A percentile compares a stretch with the other conserved stretches of the same genome.
Evolutionary conservation across 495 filamentous ascomycete species (phyloP).

Genomic region (Podospora anserina): DNA sequence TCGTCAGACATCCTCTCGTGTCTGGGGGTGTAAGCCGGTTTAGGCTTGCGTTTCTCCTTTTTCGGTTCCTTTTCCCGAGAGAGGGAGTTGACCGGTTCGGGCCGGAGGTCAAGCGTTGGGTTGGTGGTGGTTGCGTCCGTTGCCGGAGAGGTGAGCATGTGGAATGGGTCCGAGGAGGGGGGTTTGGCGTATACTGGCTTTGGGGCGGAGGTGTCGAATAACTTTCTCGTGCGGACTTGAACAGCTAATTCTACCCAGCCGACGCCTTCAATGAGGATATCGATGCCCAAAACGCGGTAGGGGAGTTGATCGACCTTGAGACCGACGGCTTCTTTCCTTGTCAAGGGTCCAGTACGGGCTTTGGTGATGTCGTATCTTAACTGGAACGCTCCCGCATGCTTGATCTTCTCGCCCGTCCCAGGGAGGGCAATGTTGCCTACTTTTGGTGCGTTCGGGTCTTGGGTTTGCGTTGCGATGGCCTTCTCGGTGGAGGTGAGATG

Average conservation of each 20-base stretch:
- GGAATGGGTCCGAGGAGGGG: background rate
- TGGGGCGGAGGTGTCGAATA: slow-evolving; percentile 17
- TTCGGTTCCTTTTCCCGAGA: background rate
- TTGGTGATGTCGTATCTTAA: slow-evolving; percentile 80
- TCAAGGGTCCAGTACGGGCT: slow-evolving; percentile 61
- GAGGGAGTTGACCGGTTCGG: slow-evolving; percentile 17
- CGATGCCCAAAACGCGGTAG: slow-evolving; percentile 71
- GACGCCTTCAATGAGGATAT: slow-evolving; percentile 84
- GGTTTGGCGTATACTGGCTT: background rate
- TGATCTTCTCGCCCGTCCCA: slow-evolving; percentile 52
- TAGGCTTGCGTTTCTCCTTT: background rate
- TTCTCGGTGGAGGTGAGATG: slow-evolving; percentile 79
- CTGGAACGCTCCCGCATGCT: slow-evolving; percentile 69
- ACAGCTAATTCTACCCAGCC: slow-evolving; percentile 90
- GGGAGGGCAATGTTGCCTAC: slow-evolving; percentile 59
- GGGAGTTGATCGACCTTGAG: slow-evolving; percentile 61
- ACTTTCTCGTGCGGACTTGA: slow-evolving; percentile 63
- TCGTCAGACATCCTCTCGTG: background rate
- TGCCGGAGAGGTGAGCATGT: background rate
- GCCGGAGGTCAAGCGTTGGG: slow-evolving; percentile 14
- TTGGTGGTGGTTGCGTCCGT: background rate
- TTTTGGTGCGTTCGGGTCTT: slow-evolving; percentile 46
- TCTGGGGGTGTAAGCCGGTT: background rate
- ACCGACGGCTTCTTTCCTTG: slow-evolving; percentile 46
- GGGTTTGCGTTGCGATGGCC: slow-evolving; percentile 62